Base-by-base conservation (phyloP, 805 yeast genomes). In the Ogataea allantospora region DNA sequence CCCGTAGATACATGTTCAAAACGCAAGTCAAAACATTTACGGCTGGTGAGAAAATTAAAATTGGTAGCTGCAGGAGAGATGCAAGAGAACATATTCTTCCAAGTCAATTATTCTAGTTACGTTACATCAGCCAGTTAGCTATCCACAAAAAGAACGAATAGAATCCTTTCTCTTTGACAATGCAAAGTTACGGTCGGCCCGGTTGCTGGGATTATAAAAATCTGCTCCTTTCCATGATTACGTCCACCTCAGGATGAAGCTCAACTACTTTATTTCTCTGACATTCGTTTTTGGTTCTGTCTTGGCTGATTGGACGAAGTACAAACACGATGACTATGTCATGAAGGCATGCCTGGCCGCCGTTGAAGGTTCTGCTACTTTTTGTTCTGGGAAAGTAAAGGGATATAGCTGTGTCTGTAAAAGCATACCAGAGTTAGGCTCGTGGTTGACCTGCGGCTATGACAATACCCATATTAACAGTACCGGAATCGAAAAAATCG, bases 401-500 rank as follows among this genome's bases (percentile, higher is more conserved):
- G 31, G 21, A 1, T 43, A 44, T 23, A 41, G 35, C 13, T 58
- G 63, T 44, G 47, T 50, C 7, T 63, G 67, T 43, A 45, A 38
- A 13, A 50, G 31, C 14, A 30, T 31, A 13, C 41, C 60, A n/a
- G 64, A 54, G 16, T 35, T 63, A 22, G 63, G 55, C 5, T 50
- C 63, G 0, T 46, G 55, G 50, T 22, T 58, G 7, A 29, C 47
- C 12, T 63, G 65, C 47, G 51, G 46, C 8, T 51, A 51, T 23
- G 30, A 46, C 3, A 27, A 46, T 27, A 27, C 44, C 20, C 27
- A 27, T 3, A 33, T 44, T 7, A 32, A 49, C 29, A 31, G 47
- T 26, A 33, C 49, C 8, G 35, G 23, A 10, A 57, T 49, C 11
- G 52, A 53, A 14, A 42, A 55, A 14, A 31, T 43, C 24, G 39